Conservation (phyloP, 2,329 filamentous ascomycete species). For the Fusarium veterinarium region DNA sequence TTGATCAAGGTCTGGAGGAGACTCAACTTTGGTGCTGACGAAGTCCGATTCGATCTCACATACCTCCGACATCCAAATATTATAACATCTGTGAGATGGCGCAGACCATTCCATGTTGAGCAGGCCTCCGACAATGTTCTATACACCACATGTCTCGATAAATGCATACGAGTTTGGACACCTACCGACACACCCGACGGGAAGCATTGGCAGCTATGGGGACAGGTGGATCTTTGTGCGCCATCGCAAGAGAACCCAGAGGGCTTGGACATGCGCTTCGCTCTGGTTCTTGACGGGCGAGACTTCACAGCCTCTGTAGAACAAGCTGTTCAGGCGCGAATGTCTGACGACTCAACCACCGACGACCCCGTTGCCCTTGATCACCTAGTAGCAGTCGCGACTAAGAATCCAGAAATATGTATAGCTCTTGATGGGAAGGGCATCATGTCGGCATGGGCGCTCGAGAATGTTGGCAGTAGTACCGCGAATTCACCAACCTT, state of each 20-base stretch:
- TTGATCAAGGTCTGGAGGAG: slow-evolving; percentile 94
- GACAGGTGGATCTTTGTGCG: slow-evolving; percentile 78
- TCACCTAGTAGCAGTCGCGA: slow-evolving; percentile 87
- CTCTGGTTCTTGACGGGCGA: slow-evolving; percentile 84
- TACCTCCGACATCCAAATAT: slow-evolving; percentile 87
- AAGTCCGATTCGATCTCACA: slow-evolving; percentile 88
- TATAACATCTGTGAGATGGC: slow-evolving; percentile 90
- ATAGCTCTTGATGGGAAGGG: slow-evolving; percentile 86
- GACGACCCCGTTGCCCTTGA: slow-evolving; percentile 77
- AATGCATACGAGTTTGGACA: slow-evolving; percentile 85
- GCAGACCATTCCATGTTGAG: slow-evolving; percentile 78
- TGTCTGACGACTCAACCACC: slow-evolving; percentile 66
- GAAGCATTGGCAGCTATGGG: slow-evolving; percentile 82
- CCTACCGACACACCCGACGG: slow-evolving; percentile 77
- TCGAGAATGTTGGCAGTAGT: slow-evolving; percentile 86
- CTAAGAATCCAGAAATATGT: slow-evolving; percentile 87
- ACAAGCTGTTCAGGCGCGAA: slow-evolving; percentile 72
- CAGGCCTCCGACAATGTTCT: slow-evolving; percentile 87
- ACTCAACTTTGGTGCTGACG: slow-evolving; percentile 82
- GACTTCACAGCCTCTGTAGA: slow-evolving; percentile 84
- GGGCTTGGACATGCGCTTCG: slow-evolving; percentile 50
- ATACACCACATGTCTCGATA: slow-evolving; percentile 88
- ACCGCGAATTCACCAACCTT: slow-evolving; percentile 73
- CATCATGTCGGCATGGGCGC: slow-evolving; percentile 89
- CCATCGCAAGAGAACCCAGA: slow-evolving; percentile 67